These are phyloP conservation scores for Coniosporium tulheliwenetii DNA, from an alignment of 2,329 filamentous ascomycete genomes.

Conservation along the genomic window DNA sequence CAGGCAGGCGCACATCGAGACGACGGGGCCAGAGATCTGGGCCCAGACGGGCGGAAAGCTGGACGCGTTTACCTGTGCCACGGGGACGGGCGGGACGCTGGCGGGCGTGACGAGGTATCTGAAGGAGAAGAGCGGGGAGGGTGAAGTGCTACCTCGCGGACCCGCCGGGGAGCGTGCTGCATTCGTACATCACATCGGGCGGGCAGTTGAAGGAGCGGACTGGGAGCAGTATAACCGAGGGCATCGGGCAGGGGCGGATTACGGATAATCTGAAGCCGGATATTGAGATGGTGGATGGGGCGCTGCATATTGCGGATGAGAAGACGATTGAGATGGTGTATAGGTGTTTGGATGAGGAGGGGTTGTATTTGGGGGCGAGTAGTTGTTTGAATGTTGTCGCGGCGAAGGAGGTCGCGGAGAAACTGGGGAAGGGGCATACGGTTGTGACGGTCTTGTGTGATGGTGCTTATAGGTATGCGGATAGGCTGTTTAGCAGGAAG, in stretches of 20 bases:
- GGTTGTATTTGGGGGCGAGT: slow-evolving; percentile 85
- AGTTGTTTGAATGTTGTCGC: slow-evolving; percentile 91
- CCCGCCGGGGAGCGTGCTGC: slow-evolving; percentile 82
- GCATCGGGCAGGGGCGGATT: slow-evolving; percentile 88
- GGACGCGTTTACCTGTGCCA: slow-evolving; percentile 91
- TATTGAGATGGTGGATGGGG: slow-evolving; percentile 69
- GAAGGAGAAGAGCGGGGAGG: slow-evolving; percentile 61
- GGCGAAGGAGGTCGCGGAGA: slow-evolving; percentile 83
- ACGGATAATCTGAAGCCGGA: slow-evolving; percentile 91
- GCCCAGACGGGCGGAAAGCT: slow-evolving; percentile 70
- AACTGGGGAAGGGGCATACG: slow-evolving; percentile 73
- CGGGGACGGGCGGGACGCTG: slow-evolving; percentile 81
- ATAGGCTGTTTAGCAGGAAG: slow-evolving; percentile 77
- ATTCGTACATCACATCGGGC: slow-evolving; percentile 77
- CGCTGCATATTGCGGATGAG: slow-evolving; percentile 73
- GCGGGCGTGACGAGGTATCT: slow-evolving; percentile 80
- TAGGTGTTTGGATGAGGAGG: slow-evolving; percentile 87
- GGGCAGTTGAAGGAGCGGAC: slow-evolving; percentile 67
- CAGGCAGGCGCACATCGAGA: slow-evolving; percentile 85
- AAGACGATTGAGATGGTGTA: slow-evolving; percentile 98
- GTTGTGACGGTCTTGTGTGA: slow-evolving; percentile 92
- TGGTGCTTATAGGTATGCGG: slow-evolving; percentile 93
- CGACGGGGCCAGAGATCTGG: slow-evolving; percentile 96
- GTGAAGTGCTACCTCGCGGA: slow-evolving; percentile 88
- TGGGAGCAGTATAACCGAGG: slow-evolving; percentile 88